Base-by-base conservation (phyloP, 2,329 filamentous ascomycete species). In the Chaetomiaceae sp. region DNA sequence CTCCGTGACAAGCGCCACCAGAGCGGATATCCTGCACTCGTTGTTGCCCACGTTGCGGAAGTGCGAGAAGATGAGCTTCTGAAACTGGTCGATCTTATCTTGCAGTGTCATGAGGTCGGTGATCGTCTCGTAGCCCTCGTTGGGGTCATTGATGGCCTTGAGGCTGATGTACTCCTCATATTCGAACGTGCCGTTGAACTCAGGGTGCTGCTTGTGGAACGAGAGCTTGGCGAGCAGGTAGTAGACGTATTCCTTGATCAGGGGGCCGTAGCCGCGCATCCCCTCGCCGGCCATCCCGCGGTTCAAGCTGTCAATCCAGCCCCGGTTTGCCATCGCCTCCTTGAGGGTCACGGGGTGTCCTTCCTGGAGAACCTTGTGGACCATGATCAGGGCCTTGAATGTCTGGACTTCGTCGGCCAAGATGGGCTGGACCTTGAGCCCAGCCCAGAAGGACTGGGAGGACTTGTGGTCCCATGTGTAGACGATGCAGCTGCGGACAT, bases 391-490 rank as follows among this genome's bases (percentile, higher is more conserved):
- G 38, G 93, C 90, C 68, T 98, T 98, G 78, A 97, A 98, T 4
- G 93, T 97, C 72, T 98, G 93, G 32, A 98, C 84, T 72, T 98
- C 93, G 65, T 98, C 93, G 67, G 93, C 91, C 55, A 97, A 80
- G 62, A 98, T 89, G n/a, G 93, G 93, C 71, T 97, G 91, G 61
- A 97, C 90, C 81, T 98, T 98, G 78, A 98, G 94, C 64, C 90
- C 91, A 47, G 88, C 82, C 93, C 93, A 98, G 68, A 98, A 98
- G 63, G 90, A 88, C 64, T 82, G 77, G 34, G 90, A 95, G 55
- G 86, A 95, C 72, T 95, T 94, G 73, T 98, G 89, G 69, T 98
- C 93, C 93, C 93, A 98, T 49, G 91, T 97, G 68, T 97, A 97
- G 37, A 98, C 91, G 61, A 98, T 98, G 64, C 88, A 95, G 67